Percentiles rank a stretch among this genome's conserved stretches.
Evolutionary conservation across 306 rosid genomes (phyloP).

Genomic region (Clitoria ternatea): DNA sequence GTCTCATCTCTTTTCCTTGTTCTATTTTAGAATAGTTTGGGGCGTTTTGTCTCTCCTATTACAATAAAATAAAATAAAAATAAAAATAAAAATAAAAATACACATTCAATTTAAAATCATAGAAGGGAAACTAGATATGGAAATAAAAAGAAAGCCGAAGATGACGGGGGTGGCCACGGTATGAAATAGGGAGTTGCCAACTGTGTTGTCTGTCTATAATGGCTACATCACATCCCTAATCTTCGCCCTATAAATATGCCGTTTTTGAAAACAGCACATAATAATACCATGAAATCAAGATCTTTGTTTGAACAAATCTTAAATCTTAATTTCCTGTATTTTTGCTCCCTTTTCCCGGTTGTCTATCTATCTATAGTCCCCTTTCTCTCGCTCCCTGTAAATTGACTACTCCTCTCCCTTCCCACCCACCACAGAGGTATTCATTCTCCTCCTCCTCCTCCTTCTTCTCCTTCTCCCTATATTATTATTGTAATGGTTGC

Average conservation of each 20-base stretch:
- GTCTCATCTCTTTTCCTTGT: too few relatives aligned
- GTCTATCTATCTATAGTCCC: background rate
- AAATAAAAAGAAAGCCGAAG: too few relatives aligned
- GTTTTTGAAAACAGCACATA: slow-evolving; percentile 5
- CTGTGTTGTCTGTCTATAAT: too few relatives aligned
- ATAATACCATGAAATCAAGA: background rate
- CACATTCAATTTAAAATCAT: too few relatives aligned
- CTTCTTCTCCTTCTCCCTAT: background rate
- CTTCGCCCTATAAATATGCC: background rate
- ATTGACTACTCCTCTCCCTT: too few relatives aligned
- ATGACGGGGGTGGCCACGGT: background rate
- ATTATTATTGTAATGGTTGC: background rate
- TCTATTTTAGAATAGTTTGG: too few relatives aligned
- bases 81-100: too few relatives aligned
- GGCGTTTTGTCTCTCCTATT: too few relatives aligned
- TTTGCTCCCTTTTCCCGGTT: background rate
- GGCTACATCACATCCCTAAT: background rate
- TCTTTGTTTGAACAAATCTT: slow-evolving; percentile 22
- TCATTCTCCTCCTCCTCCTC: background rate
- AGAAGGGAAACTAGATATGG: too few relatives aligned
- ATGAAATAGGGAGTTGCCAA: slow-evolving; percentile 20
- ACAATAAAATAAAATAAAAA: too few relatives aligned
- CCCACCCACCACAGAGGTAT: slow-evolving; percentile 48
- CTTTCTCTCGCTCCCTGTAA: background rate
- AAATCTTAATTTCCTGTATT: background rate